These are phyloP conservation scores for Balakata baccata DNA, from an alignment of 345 rosid species.

Conservation along the genomic window DNA sequence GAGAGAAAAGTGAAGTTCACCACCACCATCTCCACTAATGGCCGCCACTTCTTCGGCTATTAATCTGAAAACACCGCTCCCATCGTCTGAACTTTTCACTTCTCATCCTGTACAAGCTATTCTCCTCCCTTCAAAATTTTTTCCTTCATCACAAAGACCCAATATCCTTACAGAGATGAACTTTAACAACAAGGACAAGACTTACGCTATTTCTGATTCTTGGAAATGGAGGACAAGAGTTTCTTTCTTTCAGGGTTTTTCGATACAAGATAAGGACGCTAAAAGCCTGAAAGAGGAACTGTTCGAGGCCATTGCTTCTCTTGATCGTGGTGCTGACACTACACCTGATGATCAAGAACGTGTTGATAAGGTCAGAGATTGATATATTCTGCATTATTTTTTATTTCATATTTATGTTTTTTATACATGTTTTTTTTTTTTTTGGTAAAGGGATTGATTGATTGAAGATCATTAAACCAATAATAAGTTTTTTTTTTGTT, in stretches of 20 bases:
- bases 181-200: neutral
- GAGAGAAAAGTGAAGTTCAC: neutral
- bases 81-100: slow-evolving; percentile 11
- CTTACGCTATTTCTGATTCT: neutral
- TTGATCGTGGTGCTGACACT: slow-evolving; percentile 51
- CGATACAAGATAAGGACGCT: slow-evolving; percentile 21
- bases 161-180: neutral
- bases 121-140: neutral
- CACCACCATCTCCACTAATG: slow-evolving; percentile 5
- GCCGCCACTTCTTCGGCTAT: slow-evolving; percentile 14
- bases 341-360: slow-evolving; percentile 34
- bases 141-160: neutral
- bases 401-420: neutral
- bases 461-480: too few species aligned
- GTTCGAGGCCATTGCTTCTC: slow-evolving; percentile 34
- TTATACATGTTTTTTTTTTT: neutral
- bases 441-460: too few species aligned
- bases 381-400: too few species aligned
- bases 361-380: slow-evolving; percentile 33
- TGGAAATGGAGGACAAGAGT: slow-evolving; percentile 23
- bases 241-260: slow-evolving; percentile 35
- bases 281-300: slow-evolving; percentile 37
- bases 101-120: neutral
- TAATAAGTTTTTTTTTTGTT: neutral
- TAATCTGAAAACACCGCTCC: slow-evolving; percentile 1